Percentiles rank a stretch among this genome's conserved stretches.
Evolutionary conservation across 495 filamentous ascomycete genomes (phyloP).

Genomic region (Lentithecium fluviatile): DNA sequence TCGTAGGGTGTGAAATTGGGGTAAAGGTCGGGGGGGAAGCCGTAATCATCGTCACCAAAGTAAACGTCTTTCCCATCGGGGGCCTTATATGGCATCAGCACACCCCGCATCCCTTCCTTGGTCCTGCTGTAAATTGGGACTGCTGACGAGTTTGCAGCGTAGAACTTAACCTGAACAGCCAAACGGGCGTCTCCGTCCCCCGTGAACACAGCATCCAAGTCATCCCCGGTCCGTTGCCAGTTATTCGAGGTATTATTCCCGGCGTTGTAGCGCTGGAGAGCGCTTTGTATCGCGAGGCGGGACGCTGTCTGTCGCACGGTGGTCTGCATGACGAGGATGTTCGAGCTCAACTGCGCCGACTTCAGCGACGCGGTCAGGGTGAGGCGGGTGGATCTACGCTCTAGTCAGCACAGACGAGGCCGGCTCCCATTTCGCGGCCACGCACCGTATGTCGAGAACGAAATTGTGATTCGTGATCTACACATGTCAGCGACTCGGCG

Average conservation of each 20-base stretch:
- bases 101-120: constrained; percentile 34
- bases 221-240: constrained; percentile 55
- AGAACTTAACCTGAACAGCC: constrained; percentile 66
- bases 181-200: constrained; percentile 51
- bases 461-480: constrained; percentile 77
- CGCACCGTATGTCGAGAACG: constrained; percentile 62
- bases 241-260: constrained; percentile 54
- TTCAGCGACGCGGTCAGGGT: constrained; percentile 81
- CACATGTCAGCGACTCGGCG: constrained; percentile 4
- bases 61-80: constrained; percentile 56
- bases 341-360: constrained; percentile 73
- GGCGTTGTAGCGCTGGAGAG: constrained; percentile 60
- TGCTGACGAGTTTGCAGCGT: constrained; percentile 62
- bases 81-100: constrained; percentile 54
- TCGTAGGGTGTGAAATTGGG: constrained; percentile 67
- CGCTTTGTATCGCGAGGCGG: constrained; percentile 63
- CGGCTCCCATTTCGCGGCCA: constrained; percentile 2
- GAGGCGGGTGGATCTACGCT: constrained; percentile 53
- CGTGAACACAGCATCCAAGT: constrained; percentile 61
- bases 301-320: constrained; percentile 65
- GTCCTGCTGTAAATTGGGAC: constrained; percentile 62
- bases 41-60: constrained; percentile 59
- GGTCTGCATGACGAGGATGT: constrained; percentile 70
- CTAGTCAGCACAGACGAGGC: not conserved
- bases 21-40: constrained; percentile 67